Evolutionary conservation across 495 filamentous ascomycete species (phyloP).

Genomic region (Hypoxylon perforatum): DNA sequence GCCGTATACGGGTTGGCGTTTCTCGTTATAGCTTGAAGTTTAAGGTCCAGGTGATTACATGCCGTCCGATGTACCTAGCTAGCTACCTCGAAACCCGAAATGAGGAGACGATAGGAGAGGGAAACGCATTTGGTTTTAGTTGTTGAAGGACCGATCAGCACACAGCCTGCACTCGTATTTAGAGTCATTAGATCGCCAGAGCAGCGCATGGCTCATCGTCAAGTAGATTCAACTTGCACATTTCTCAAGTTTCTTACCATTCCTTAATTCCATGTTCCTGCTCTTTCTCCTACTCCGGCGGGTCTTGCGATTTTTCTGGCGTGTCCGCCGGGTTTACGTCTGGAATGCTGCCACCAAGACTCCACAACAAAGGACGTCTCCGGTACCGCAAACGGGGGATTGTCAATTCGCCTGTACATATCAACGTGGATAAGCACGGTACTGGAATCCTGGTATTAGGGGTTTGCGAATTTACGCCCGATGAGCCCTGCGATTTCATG

Average conservation of each 20-base stretch:
- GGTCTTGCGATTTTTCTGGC: not conserved
- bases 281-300: conserved; percentile 2
- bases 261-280: not conserved
- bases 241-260: not conserved
- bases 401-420: not conserved
- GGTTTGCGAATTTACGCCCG: not conserved
- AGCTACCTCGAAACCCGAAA: not conserved
- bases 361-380: conserved; percentile 2
- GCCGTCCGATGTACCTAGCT: not conserved
- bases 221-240: not conserved
- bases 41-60: not conserved
- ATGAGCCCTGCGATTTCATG: no score
- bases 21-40: not conserved
- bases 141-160: not conserved
- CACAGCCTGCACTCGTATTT: not conserved
- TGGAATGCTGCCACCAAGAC: not conserved
- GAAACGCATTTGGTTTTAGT: not conserved
- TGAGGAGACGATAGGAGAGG: not conserved
- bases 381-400: not conserved
- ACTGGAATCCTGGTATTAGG: not conserved
- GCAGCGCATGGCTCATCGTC: not conserved
- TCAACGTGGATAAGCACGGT: not conserved
- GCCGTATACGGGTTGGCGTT: not conserved
- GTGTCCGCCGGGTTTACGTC: not conserved
- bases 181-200: not conserved